Base-by-base conservation (phyloP, 164 flowering plant genomes). In the Magnolia officinalis region DNA sequence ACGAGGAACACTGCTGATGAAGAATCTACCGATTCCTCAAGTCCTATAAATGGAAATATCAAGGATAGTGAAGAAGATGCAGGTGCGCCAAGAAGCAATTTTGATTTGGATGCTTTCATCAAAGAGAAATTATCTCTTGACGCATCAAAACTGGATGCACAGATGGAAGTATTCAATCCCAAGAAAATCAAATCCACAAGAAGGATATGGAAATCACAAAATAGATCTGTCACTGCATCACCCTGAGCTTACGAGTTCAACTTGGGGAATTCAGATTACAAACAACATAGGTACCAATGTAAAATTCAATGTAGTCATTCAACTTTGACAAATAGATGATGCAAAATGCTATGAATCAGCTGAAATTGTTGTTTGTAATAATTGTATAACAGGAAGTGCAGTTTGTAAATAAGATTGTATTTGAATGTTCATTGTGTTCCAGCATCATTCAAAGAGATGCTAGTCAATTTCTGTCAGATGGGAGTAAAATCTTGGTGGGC, bases 21-120 rank as follows among this genome's bases (percentile, higher is more conserved):
- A 51, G 81, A 83, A 16, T 63, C 69, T 67, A 64, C 73, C 11
- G 77, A 37, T 50, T 63, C 76, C 31, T 59, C 76, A 26, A 75
- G 52, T 11, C 31, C 45, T 19, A 26, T 5, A 8, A 6, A 66
- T 18, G 76, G 70, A 9, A 71, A 49, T 70, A 76, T 67, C 31
- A 59, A 11, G n/a, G 79, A 74, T 37, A 67, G 63, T 24, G 80
- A 74, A 71, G 76, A 37, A 58, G 37, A 59, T 21, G 6, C 29
- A 51, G 31, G 9, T 59, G 23, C 4, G 9, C 26, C 52, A 50
- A 21, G 72, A 49, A 85, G 82, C 65, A 78, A 78, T 11, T 88
- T 92, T 61, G 85, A 92, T 83, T 70, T 95, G 79, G 94, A 93
- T 78, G 78, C 81, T 55, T 95, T 95, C 75, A 72, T 91, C 20